phyloP scores from a whole-genome alignment of 106 monocot species.

The Acorus calamus region DNA sequence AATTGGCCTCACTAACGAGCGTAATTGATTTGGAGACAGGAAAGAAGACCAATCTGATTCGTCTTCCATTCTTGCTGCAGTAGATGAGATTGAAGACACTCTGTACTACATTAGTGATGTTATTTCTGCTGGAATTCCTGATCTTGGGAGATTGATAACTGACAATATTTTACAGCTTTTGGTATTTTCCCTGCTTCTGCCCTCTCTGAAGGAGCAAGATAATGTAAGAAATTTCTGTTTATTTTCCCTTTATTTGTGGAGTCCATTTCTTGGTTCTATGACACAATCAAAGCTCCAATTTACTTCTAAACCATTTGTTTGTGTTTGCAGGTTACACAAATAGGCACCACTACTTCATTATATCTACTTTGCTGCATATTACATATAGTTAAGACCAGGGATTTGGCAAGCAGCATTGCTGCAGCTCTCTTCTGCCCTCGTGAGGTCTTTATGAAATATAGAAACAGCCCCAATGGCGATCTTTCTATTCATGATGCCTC shows the following conservation, averaged over 20 bases:
- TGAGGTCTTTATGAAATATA: constrained; percentile 28
- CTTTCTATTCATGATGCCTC: constrained; percentile 12
- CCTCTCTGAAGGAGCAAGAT: constrained; percentile 44
- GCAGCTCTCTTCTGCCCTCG: constrained; percentile 60
- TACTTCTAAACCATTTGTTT: constrained; percentile 3
- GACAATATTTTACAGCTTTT: constrained; percentile 69
- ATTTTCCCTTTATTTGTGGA: not conserved
- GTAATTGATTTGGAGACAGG: constrained; percentile 24
- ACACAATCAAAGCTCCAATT: not conserved
- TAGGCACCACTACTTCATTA: constrained; percentile 59
- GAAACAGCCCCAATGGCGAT: constrained; percentile 43
- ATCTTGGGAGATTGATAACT: constrained; percentile 72
- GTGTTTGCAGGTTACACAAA: constrained; percentile 35
- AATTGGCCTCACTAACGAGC: constrained; percentile 1
- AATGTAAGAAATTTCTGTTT: constrained; percentile 24
- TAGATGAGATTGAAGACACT: constrained; percentile 88
- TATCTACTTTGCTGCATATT: constrained; percentile 92
- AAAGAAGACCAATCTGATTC: constrained; percentile 39
- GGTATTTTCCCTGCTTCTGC: constrained; percentile 85
- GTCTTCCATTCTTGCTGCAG: constrained; percentile 40
- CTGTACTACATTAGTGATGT: constrained; percentile 95
- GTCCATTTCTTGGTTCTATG: constrained; percentile 3
- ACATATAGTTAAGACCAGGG: constrained; percentile 85
- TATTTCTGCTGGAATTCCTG: constrained; percentile 92
- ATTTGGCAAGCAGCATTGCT: constrained; percentile 65